phyloP scores from a whole-genome alignment of 2,329 filamentous ascomycete species.

The Aureobasidium sp. region DNA sequence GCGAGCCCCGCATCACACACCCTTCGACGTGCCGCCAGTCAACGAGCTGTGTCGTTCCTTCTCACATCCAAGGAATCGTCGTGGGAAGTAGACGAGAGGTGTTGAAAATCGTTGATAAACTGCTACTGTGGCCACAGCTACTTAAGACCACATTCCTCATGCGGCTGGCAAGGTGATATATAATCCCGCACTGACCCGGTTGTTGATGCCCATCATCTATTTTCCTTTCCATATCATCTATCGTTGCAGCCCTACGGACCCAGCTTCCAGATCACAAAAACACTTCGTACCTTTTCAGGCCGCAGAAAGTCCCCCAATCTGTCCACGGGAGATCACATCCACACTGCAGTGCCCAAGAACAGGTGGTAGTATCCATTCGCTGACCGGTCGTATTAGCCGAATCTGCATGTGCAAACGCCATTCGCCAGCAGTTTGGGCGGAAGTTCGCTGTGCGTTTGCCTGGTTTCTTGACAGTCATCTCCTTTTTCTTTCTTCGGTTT shows the following conservation, averaged over 20 bases:
- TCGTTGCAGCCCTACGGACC: constrained; percentile 9
- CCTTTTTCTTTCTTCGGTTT: background rate
- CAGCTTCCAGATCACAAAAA: constrained; percentile 1
- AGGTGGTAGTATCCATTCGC: background rate
- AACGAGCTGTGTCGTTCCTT: background rate
- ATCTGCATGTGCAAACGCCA: constrained; percentile 14
- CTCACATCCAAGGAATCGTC: background rate
- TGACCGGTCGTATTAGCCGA: constrained; percentile 13
- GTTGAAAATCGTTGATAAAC: background rate
- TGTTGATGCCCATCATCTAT: constrained; percentile 4
- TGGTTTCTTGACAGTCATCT: constrained; percentile 11
- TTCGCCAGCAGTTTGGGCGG: constrained; percentile 13
- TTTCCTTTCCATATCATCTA: constrained; percentile 2
- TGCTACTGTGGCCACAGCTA: background rate
- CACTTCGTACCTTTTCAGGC: background rate
- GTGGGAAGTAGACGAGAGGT: background rate
- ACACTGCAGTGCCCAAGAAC: background rate
- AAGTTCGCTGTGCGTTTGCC: constrained; percentile 13
- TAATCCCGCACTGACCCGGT: constrained; percentile 2
- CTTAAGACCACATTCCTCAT: background rate
- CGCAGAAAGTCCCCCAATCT: background rate
- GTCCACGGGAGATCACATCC: background rate
- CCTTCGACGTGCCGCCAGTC: background rate
- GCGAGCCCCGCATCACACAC: constrained; percentile 1
- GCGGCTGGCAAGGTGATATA: constrained; percentile 1